Percentiles rank a stretch among this genome's conserved stretches.
These are phyloP conservation scores for Rhododendron henanense DNA, from an alignment of 148 eudicot species.

Conservation along the genomic window DNA sequence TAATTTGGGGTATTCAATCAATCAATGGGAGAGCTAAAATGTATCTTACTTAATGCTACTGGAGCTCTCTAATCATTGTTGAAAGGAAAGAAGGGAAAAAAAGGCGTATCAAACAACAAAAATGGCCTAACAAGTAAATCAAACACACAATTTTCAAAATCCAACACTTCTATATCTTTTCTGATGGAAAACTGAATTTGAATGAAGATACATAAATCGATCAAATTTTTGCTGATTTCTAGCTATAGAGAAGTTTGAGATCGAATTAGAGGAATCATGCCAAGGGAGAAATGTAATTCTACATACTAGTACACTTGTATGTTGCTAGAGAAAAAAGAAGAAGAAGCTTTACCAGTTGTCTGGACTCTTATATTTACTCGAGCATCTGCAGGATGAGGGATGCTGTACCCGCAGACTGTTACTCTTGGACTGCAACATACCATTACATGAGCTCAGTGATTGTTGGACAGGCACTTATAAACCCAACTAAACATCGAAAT, in stretches of 20 bases:
- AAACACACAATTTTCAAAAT: neutral
- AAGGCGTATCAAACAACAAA: neutral
- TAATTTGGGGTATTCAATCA: neutral
- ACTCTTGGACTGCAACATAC: constrained; percentile 73
- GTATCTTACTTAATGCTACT: neutral
- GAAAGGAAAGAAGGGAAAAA: neutral
- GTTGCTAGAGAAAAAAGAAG: neutral
- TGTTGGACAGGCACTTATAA: neutral
- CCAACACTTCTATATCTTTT: neutral
- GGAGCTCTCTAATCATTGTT: neutral
- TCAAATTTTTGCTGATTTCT: neutral
- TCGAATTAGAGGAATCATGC: neutral
- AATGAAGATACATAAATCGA: neutral
- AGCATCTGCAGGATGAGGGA: constrained; percentile 95
- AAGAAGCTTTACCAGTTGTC: constrained; percentile 61
- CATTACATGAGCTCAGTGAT: neutral
- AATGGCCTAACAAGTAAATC: neutral
- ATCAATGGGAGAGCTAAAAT: neutral
- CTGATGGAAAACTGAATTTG: neutral
- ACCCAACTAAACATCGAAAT: neutral
- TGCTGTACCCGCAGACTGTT: constrained; percentile 84
- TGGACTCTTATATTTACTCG: constrained; percentile 85
- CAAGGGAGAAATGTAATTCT: neutral
- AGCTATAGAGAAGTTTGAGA: neutral
- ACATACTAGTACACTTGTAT: neutral